phyloP scores from a whole-genome alignment of 345 rosid genomes.

The Eucalyptus victrix region DNA sequence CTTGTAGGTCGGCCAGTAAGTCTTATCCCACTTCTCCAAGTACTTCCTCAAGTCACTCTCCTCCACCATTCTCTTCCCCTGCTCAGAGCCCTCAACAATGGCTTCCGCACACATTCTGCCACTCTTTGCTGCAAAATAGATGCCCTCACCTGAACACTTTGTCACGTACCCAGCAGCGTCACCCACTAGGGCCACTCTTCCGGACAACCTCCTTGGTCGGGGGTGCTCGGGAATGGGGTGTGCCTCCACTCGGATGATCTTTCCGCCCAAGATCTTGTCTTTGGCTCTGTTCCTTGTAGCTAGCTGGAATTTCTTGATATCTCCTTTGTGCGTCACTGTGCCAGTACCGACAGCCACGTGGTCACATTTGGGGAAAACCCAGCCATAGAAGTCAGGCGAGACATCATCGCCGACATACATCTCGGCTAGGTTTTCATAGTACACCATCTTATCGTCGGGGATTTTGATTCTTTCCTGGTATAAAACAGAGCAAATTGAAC shows the following conservation, averaged over 20 bases:
- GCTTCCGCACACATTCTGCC: slow-evolving; percentile 98
- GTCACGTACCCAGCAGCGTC: slow-evolving; percentile 95
- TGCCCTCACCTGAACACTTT: slow-evolving; percentile 86
- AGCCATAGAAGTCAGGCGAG: slow-evolving; percentile 88
- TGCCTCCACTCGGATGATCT: slow-evolving; percentile 85
- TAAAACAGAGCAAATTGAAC: neutral
- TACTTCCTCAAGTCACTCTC: slow-evolving; percentile 84
- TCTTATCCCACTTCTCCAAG: slow-evolving; percentile 95
- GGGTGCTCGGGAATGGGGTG: slow-evolving; percentile 94
- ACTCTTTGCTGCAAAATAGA: slow-evolving; percentile 89
- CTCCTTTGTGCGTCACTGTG: slow-evolving; percentile 87
- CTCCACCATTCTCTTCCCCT: slow-evolving; percentile 79
- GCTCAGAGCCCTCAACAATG: slow-evolving; percentile 67
- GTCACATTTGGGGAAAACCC: slow-evolving; percentile 98
- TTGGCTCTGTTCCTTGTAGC: slow-evolving; percentile 83
- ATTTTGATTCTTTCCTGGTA: slow-evolving; percentile 76
- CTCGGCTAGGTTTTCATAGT: slow-evolving; percentile 84
- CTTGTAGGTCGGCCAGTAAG: slow-evolving; percentile 90
- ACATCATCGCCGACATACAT: slow-evolving; percentile 96
- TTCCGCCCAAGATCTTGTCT: slow-evolving; percentile 85
- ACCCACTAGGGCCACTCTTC: slow-evolving; percentile 73
- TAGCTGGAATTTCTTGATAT: slow-evolving; percentile 81
- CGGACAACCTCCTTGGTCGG: slow-evolving; percentile 51
- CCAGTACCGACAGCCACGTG: slow-evolving; percentile 96
- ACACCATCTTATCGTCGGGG: slow-evolving; percentile 77